Percentiles rank a stretch among this genome's conserved stretches.
Conservation (phyloP, 768 basidiomycete species). For the Neoboletus brunneissimus region DNA sequence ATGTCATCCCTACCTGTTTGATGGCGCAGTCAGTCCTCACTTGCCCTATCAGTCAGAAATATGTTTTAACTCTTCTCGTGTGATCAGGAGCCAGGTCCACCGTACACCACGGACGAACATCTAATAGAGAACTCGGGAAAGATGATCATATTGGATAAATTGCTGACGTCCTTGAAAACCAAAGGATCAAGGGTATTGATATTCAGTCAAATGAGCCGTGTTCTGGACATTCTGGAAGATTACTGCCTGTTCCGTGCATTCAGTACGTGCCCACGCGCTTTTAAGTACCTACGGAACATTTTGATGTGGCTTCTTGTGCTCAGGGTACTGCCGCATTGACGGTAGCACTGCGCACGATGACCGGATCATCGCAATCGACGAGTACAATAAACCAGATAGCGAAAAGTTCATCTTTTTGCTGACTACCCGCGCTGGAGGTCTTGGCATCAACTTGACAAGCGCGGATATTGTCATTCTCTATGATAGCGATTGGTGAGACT, state of each 20-base stretch:
- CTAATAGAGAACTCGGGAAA: conserved; percentile 92
- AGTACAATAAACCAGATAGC: conserved; percentile 91
- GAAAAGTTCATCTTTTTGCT: conserved; percentile 97
- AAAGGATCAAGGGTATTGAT: conserved; percentile 96
- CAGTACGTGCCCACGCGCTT: conserved; percentile 49
- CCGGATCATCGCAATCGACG: conserved; percentile 92
- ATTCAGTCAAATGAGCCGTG: conserved; percentile 99
- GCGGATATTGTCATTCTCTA: conserved; percentile 96
- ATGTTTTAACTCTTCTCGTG: neutral
- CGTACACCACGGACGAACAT: conserved; percentile 98
- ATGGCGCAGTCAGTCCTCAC: conserved; percentile 65
- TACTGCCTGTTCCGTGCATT: conserved; percentile 90
- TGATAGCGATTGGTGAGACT: conserved; percentile 86
- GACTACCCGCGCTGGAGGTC: conserved; percentile 93
- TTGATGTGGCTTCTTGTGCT: conserved; percentile 1
- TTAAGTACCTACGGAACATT: neutral
- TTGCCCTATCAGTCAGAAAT: neutral
- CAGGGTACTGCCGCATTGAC: conserved; percentile 96
- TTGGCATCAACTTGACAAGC: conserved; percentile 94
- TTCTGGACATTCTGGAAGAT: conserved; percentile 93
- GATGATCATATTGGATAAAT: conserved; percentile 96
- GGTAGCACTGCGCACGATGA: conserved; percentile 96
- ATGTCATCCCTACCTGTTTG: conserved; percentile 89
- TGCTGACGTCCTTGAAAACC: conserved; percentile 80
- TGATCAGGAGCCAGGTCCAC: conserved; percentile 88